phyloP scores from a whole-genome alignment of 805 yeast genomes.

The Barnettozyma californica region DNA sequence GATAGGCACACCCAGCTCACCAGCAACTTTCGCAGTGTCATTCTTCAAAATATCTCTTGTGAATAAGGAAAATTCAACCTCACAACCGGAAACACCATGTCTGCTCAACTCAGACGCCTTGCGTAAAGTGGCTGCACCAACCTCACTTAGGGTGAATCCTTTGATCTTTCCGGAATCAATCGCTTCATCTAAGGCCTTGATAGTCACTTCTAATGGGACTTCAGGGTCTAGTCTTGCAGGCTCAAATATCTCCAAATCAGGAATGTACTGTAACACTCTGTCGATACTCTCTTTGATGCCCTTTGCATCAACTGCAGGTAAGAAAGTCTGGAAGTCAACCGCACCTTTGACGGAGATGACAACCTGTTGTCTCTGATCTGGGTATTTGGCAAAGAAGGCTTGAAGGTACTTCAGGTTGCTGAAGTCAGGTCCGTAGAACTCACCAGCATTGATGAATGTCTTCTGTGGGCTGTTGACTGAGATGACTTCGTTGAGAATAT shows the following conservation, averaged over 20 bases:
- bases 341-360: slow-evolving; percentile 70
- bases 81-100: slow-evolving; percentile 60
- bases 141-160: slow-evolving; percentile 74
- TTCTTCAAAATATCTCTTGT: slow-evolving; percentile 53
- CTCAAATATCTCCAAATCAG: slow-evolving; percentile 58
- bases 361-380: slow-evolving; percentile 51
- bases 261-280: slow-evolving; percentile 33
- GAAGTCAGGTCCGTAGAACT: slow-evolving; percentile 60
- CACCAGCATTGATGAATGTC: slow-evolving; percentile 68
- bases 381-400: slow-evolving; percentile 52
- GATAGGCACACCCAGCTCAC: slow-evolving; percentile 55
- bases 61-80: slow-evolving; percentile 73
- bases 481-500: slow-evolving; percentile 47
- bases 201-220: slow-evolving; percentile 53
- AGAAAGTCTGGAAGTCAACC: slow-evolving; percentile 28
- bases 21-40: slow-evolving; percentile 58
- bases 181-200: slow-evolving; percentile 49
- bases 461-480: slow-evolving; percentile 34
- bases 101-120: slow-evolving; percentile 48
- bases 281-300: slow-evolving; percentile 44
- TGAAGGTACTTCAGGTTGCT: slow-evolving; percentile 52
- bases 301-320: slow-evolving; percentile 48
- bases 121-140: slow-evolving; percentile 51
- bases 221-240: slow-evolving; percentile 63
- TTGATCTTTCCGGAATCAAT: slow-evolving; percentile 61